Conservation (phyloP, 163 green algal species). For the Scenedesmus sp. region DNA sequence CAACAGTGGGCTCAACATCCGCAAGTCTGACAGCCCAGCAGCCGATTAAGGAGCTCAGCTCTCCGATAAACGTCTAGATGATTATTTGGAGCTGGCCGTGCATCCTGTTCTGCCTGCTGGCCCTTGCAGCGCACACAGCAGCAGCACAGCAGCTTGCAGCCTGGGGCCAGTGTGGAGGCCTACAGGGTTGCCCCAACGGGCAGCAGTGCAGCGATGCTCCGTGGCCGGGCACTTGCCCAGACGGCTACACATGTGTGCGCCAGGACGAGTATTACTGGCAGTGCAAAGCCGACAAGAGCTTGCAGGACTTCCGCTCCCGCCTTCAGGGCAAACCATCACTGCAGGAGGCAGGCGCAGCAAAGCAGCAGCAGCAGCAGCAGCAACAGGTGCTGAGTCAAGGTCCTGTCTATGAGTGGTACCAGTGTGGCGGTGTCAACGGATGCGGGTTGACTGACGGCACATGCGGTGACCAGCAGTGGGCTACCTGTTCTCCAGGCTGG, state of each 20-base stretch:
- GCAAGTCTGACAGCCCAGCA: background rate
- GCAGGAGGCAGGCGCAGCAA: background rate
- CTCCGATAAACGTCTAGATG: background rate
- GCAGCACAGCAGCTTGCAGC: slow-evolving; percentile 1
- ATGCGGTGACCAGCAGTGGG: slow-evolving; percentile 23
- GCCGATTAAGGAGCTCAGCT: background rate
- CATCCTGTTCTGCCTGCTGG: background rate
- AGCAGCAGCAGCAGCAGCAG: slow-evolving; percentile 24
- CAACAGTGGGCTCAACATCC: background rate
- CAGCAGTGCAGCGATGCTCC: background rate
- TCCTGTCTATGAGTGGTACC: background rate
- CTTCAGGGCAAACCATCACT: background rate
- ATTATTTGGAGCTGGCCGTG: background rate
- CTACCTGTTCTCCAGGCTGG: slow-evolving; percentile 7
- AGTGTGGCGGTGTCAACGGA: slow-evolving; percentile 12
- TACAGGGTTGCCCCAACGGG: background rate
- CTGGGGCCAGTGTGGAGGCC: slow-evolving; percentile 31
- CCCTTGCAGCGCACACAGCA: background rate
- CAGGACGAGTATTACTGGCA: slow-evolving; percentile 15
- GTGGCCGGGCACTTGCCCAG: slow-evolving; percentile 10
- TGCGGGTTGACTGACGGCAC: background rate
- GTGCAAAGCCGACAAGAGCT: background rate
- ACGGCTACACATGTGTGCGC: slow-evolving; percentile 4
- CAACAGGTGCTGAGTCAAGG: background rate
- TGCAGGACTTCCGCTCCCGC: background rate